Conservation (phyloP, 148 eudicot species). For the Tetragonia tetragonoides region DNA sequence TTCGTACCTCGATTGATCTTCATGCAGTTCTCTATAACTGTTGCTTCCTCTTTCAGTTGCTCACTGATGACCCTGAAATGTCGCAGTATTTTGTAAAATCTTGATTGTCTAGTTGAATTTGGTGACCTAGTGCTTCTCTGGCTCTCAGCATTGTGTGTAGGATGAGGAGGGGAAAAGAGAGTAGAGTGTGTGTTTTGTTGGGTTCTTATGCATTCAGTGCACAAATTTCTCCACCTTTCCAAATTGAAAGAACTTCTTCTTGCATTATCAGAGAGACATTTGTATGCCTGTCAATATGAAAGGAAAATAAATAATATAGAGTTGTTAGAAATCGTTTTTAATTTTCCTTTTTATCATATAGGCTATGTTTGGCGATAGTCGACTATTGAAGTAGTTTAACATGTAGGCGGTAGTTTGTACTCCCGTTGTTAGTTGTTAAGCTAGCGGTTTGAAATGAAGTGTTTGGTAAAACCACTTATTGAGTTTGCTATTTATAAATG, state of each 20-base stretch:
- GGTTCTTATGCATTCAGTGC: conserved; percentile 36
- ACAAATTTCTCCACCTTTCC: conserved; percentile 42
- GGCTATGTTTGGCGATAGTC: no score
- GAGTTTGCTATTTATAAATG: no score
- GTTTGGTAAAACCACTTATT: no score
- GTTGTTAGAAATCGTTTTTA: not conserved
- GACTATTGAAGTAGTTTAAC: no score
- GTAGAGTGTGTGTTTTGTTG: not conserved
- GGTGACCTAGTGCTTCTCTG: not conserved
- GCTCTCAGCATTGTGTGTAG: not conserved
- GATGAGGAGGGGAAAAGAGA: not conserved
- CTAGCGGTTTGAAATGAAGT: no score
- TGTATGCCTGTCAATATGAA: conserved; percentile 57
- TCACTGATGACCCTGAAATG: conserved; percentile 33
- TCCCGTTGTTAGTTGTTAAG: no score
- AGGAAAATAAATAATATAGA: not conserved
- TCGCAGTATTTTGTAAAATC: conserved; percentile 10
- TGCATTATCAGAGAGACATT: conserved; percentile 49
- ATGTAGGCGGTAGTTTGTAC: no score
- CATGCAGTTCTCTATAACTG: conserved; percentile 58
- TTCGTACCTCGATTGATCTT: conserved; percentile 35
- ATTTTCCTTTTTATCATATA: no score
- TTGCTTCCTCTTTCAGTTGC: conserved; percentile 50
- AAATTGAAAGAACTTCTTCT: conserved; percentile 55
- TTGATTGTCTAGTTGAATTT: conserved; percentile 11